Percentiles rank a stretch among this genome's conserved stretches.
Conservation (phyloP, 2,329 filamentous ascomycete species). For the Phoma sp. region DNA sequence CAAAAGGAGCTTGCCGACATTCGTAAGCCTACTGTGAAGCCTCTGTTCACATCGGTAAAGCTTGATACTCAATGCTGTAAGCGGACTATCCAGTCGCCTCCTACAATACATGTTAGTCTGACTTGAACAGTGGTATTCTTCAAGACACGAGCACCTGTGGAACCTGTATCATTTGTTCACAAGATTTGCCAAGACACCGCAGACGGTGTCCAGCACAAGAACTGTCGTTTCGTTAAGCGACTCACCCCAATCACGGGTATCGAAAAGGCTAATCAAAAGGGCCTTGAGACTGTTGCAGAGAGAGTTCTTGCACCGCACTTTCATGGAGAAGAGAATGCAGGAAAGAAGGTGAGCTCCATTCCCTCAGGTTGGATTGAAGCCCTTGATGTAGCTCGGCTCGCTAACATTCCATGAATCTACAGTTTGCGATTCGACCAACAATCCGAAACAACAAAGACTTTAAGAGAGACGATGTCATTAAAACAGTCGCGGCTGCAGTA, state of each 20-base stretch:
- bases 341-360: conserved; percentile 59
- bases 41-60: conserved; percentile 61
- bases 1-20: conserved; percentile 73
- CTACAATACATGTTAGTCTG: conserved; percentile 12
- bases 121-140: conserved; percentile 62
- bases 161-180: conserved; percentile 67
- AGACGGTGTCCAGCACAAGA: conserved; percentile 58
- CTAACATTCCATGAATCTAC: conserved; percentile 25
- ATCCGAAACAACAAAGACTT: conserved; percentile 76
- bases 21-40: conserved; percentile 58
- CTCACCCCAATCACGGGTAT: conserved; percentile 66
- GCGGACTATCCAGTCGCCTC: conserved; percentile 22
- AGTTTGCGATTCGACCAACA: conserved; percentile 87
- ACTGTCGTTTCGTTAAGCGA: conserved; percentile 66
- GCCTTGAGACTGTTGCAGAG: conserved; percentile 69
- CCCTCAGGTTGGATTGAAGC: conserved; percentile 15
- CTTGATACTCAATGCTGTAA: conserved; percentile 64
- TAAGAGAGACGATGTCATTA: conserved; percentile 73
- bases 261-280: conserved; percentile 73
- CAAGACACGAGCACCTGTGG: conserved; percentile 62
- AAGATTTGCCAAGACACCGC: conserved; percentile 65
- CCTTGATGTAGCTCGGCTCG: conserved; percentile 13
- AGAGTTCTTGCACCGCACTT: conserved; percentile 72
- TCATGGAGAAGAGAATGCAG: conserved; percentile 56
- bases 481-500: conserved; percentile 71